Conservation (phyloP, 75 land plant genomes). For the Chamaecyparis obtusa region DNA sequence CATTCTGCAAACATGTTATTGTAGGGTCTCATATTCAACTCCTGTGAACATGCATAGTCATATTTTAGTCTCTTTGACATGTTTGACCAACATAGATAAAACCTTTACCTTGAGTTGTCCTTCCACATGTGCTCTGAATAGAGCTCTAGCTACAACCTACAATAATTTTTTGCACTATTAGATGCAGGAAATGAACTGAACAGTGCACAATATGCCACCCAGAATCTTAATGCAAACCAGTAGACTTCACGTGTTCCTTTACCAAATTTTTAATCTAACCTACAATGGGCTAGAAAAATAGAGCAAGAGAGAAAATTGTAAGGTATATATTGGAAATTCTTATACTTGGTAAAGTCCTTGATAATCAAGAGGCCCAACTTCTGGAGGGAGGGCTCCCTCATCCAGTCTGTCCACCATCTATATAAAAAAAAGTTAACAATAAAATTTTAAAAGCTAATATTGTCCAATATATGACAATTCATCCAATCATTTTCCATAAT, state of each 20-base stretch:
- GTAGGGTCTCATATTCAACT: slow-evolving; percentile 6
- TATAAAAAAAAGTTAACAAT: slow-evolving; percentile 5
- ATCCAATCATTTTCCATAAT: too few species aligned
- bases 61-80: background rate
- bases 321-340: background rate
- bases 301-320: slow-evolving; percentile 5
- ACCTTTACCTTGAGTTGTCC: slow-evolving; percentile 85
- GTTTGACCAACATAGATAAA: background rate
- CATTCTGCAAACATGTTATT: slow-evolving; percentile 50
- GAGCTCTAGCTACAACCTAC: slow-evolving; percentile 93
- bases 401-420: slow-evolving; percentile 98
- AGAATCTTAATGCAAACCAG: background rate
- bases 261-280: background rate
- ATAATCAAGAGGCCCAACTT: slow-evolving; percentile 80
- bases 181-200: background rate
- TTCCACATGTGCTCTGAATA: slow-evolving; percentile 97
- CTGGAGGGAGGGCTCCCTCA: slow-evolving; percentile 75
- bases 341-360: slow-evolving; percentile 78
- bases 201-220: background rate
- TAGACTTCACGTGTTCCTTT: background rate
- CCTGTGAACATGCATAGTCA: slow-evolving; percentile 7
- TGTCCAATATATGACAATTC: background rate
- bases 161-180: slow-evolving; percentile 1
- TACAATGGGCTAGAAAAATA: background rate
- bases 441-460: background rate